Evolutionary conservation across 441 rosid genomes (phyloP), one percentile per base, ranked within the genome.

Genomic region (Erodium moschatum): DNA sequence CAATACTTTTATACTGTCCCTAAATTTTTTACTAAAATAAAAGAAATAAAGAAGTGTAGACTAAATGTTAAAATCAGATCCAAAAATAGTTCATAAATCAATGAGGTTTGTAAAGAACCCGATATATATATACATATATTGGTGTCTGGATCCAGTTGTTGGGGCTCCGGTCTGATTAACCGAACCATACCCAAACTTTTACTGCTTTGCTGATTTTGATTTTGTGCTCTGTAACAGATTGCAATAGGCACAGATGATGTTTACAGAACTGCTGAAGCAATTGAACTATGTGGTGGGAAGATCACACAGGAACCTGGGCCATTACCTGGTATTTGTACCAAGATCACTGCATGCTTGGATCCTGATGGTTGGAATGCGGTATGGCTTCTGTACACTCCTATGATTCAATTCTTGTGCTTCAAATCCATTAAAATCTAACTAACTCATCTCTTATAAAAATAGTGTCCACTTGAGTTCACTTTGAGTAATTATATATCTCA

Each of bases 361-460:
- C 96, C 97, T 3, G 97, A 93, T 67, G 96, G 97, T 65, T 93
- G 97, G 98, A 91, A 91, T 69, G 33, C 90, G 83, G 98, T 93
- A 87, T 19, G 52, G 11, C 9, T 46, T 46, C n/a, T 46, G 1
- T 46, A 46, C 3, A 10, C 10, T 46, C 11, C 11, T 46, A 46
- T 46, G n/a, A 5, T 35, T 35, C n/a, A n/a, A n/a, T n/a, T n/a
- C n/a, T n/a, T n/a, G n/a, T n/a, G n/a, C n/a, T n/a, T n/a, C n/a
- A n/a, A n/a, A n/a, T n/a, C n/a, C n/a, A n/a, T n/a, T n/a, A n/a
- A n/a, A n/a, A n/a, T n/a, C n/a, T n/a, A n/a, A n/a, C n/a, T n/a
- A n/a, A n/a, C n/a, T n/a, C n/a, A n/a, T n/a, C n/a, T n/a, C n/a
- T n/a, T n/a, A n/a, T n/a, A n/a, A n/a, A n/a, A n/a, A n/a, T n/a